phyloP scores from a whole-genome alignment of 495 filamentous ascomycete species.

The Xylaria longipes region DNA sequence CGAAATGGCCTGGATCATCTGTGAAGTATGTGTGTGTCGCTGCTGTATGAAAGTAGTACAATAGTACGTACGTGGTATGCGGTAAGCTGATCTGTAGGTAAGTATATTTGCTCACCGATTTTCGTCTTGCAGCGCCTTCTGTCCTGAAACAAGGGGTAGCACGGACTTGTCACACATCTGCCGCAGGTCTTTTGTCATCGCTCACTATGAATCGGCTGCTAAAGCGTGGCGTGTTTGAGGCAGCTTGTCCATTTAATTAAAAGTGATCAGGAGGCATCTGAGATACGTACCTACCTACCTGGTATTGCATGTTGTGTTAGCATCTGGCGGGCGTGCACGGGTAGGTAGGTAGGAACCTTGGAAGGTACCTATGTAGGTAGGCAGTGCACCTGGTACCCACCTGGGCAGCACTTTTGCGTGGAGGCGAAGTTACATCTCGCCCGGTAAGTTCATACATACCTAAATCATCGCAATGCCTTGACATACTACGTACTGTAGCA shows the following conservation, averaged over 20 bases:
- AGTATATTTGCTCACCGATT: background rate
- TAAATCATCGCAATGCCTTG: background rate
- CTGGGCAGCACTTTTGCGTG: background rate
- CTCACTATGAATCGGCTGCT: background rate
- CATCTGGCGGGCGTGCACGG: too few species aligned
- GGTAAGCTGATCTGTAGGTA: background rate
- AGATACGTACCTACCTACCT: background rate
- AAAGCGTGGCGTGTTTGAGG: slow-evolving; percentile 3
- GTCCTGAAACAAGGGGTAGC: slow-evolving; percentile 9
- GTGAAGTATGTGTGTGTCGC: background rate
- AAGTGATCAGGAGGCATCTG: background rate
- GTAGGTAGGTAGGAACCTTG: too few species aligned
- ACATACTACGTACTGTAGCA: background rate
- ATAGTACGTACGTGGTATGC: background rate
- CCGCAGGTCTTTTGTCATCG: background rate
- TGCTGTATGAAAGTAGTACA: background rate
- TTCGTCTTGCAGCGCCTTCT: background rate
- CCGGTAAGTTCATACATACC: background rate
- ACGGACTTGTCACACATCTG: slow-evolving; percentile 16
- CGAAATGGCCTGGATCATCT: background rate
- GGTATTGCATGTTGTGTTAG: background rate
- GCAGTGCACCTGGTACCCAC: background rate
- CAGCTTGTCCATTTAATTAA: background rate
- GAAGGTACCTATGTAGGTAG: background rate
- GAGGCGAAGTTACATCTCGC: background rate